Evolutionary conservation across 1,284 basidiomycete species (phyloP), one percentile per base, ranked within the genome.

Genomic region (Gymnopus androsaceus): DNA sequence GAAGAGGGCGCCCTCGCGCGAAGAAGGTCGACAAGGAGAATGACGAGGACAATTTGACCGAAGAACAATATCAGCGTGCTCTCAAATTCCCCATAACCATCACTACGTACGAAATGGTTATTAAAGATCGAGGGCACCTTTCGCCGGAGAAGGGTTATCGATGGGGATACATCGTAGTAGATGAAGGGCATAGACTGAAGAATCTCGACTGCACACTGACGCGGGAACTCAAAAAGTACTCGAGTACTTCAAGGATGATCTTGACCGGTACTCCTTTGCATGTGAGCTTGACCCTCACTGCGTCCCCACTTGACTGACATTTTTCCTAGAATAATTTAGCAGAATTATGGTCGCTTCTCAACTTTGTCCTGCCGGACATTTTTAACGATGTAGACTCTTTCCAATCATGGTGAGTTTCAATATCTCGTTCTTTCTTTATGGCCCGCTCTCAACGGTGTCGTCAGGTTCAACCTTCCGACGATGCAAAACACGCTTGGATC

Each of bases 141-240:
- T 74, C 81, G n/a, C n/a, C n/a, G n/a, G n/a, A n/a, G n/a, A n/a
- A n/a, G 4, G 79, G 81, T 50, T 88, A 89, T 66, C 75, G 85
- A 52, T 96, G 93, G 92, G 94, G 93, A 51, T 96, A 94, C 66
- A 92, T 98, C 62, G 91, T 98, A 51, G 95, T 98, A 0, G 95
- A 98, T 68, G 95, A 98, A 71, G 94, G 95, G 0, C 95, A 98
- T 70, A 80, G 95, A 23, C 71, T 98, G 64, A 98, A 98, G 76
- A 98, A 98, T 65, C 77, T 95, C 59, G 85, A 98, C 66, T 94
- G 92, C 71, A 88, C 84, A 73, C 82, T 98, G 25, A 92, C 98
- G 69, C 83, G 83, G 58, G 95, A 98, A 72, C 87, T 98, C 62
- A 97, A 96, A 76, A 85, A 86, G 64, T 95, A 95, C 67, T 77